Conservation (phyloP, 176 grass and related monocot species). For the Canna indica region DNA sequence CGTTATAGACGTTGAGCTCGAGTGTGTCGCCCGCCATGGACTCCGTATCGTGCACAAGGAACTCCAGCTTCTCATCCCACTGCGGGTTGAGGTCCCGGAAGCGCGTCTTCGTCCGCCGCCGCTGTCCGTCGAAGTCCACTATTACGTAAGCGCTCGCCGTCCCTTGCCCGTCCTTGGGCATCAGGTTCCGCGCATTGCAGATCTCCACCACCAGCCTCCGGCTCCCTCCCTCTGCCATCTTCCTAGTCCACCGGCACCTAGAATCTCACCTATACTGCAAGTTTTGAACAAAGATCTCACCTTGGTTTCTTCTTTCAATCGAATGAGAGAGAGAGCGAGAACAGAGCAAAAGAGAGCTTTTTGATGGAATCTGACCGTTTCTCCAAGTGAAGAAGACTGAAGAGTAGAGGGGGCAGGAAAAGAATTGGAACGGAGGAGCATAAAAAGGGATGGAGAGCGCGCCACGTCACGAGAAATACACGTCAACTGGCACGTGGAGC, state of each 20-base stretch:
- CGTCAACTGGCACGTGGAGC: background rate
- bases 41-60: conserved; percentile 57
- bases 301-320: background rate
- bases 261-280: background rate
- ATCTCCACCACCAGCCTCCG: conserved; percentile 78
- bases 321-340: background rate
- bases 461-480: background rate
- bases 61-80: conserved; percentile 87
- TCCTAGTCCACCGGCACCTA: background rate
- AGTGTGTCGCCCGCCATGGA: conserved; percentile 50
- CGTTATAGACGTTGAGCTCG: conserved; percentile 97
- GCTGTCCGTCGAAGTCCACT: conserved; percentile 98
- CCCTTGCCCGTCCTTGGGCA: conserved; percentile 97
- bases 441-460: background rate
- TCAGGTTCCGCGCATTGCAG: conserved; percentile 84
- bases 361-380: background rate
- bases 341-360: background rate
- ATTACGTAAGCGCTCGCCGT: conserved; percentile 90
- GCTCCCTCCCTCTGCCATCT: conserved; percentile 41
- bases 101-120: conserved; percentile 71
- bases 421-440: background rate
- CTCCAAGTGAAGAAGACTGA: background rate
- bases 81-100: conserved; percentile 81
- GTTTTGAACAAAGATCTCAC: too few relatives aligned
- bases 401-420: background rate